Conservation (phyloP, 164 flowering plant genomes). For the Chimonanthus salicifolius region DNA sequence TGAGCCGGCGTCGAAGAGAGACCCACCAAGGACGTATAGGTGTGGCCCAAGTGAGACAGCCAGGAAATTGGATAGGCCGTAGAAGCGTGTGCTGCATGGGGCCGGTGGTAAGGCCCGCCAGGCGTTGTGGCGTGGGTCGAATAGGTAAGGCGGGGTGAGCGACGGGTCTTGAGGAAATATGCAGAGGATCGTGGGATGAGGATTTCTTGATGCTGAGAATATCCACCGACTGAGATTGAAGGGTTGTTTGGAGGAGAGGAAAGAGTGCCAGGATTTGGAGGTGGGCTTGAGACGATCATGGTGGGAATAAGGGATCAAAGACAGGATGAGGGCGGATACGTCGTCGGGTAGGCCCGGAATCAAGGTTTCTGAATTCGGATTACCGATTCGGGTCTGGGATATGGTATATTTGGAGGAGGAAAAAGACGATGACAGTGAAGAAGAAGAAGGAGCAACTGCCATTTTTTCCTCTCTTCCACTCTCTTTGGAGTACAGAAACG, state of each 20-base stretch:
- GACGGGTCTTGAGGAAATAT: constrained; percentile 84
- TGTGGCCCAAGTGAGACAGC: constrained; percentile 44
- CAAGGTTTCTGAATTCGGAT: constrained; percentile 12
- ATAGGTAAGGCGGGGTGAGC: constrained; percentile 55
- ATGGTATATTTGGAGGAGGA: neutral
- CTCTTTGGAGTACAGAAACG: neutral
- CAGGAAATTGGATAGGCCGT: constrained; percentile 76
- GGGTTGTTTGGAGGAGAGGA: constrained; percentile 62
- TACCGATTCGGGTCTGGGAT: neutral
- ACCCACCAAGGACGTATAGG: constrained; percentile 84
- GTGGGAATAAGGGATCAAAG: constrained; percentile 64
- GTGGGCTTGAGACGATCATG: constrained; percentile 57
- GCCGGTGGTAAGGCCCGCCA: constrained; percentile 68
- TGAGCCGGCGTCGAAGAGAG: constrained; percentile 75
- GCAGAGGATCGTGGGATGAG: constrained; percentile 54
- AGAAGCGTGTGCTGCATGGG: constrained; percentile 72
- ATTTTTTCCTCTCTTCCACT: neutral
- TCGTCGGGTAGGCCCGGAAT: constrained; percentile 92
- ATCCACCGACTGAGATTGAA: constrained; percentile 34
- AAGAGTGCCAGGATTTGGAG: constrained; percentile 59
- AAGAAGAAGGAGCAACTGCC: neutral
- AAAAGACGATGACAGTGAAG: neutral
- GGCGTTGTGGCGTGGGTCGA: constrained; percentile 51
- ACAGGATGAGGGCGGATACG: constrained; percentile 48
- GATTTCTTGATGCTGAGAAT: neutral